Conservation (phyloP, 2,329 filamentous ascomycete species). For the Cryphonectria parasitica region DNA sequence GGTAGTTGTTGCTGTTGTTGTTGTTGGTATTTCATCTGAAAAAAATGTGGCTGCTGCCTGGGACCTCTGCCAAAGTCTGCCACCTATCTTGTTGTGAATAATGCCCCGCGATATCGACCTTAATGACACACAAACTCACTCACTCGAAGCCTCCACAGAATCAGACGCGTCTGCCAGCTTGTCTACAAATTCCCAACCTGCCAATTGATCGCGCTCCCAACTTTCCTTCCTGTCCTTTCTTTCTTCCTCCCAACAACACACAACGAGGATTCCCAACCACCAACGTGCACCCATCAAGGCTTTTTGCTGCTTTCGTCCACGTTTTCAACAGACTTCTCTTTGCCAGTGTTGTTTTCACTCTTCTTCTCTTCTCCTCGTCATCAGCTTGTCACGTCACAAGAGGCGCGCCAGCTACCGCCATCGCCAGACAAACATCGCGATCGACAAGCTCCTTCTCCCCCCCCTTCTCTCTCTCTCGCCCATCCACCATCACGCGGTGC, state of each 20-base stretch:
- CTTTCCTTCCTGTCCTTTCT: neutral
- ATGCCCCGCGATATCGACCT: neutral
- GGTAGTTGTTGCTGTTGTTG: neutral
- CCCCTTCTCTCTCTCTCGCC: neutral
- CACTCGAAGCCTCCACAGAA: neutral
- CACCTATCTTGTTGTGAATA: neutral
- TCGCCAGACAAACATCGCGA: neutral
- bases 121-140: neutral
- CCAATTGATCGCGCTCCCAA: neutral
- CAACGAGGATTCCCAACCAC: neutral
- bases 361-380: neutral
- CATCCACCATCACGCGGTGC: neutral
- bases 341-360: neutral
- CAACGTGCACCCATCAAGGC: conserved; percentile 1
- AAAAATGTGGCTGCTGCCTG: neutral
- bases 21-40: neutral
- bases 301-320: neutral
- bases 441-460: neutral
- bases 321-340: neutral
- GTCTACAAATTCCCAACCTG: neutral
- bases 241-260: neutral
- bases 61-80: neutral
- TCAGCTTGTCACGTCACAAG: neutral
- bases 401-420: neutral
- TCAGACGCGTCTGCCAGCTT: neutral